phyloP scores from a whole-genome alignment of 2,329 filamentous ascomycete species.

The Alternaria sp. region DNA sequence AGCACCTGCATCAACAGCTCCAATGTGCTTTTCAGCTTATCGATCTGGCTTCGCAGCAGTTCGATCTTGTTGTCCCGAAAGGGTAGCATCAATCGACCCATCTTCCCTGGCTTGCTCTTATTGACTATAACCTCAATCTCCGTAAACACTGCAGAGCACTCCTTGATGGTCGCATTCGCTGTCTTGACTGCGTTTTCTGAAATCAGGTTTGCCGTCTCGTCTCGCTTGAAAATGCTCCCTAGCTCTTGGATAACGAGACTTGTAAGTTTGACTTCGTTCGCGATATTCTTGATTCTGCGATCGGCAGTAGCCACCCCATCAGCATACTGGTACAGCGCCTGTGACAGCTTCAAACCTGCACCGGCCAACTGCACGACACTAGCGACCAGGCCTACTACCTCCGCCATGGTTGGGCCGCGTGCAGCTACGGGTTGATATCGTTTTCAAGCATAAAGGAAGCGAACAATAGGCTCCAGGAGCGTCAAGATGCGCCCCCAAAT shows the following conservation, averaged over 20 bases:
- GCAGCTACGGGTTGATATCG: neutral
- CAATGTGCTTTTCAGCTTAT: slow-evolving; percentile 44
- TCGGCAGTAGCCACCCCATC: slow-evolving; percentile 44
- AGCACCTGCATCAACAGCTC: slow-evolving; percentile 43
- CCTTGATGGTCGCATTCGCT: slow-evolving; percentile 40
- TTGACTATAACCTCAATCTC: slow-evolving; percentile 38
- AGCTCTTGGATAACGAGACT: slow-evolving; percentile 43
- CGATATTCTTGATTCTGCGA: slow-evolving; percentile 39
- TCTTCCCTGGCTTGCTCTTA: slow-evolving; percentile 38
- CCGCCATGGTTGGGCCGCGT: slow-evolving; percentile 31
- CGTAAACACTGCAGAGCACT: slow-evolving; percentile 39
- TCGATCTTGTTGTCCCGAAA: slow-evolving; percentile 47
- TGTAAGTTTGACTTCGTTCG: slow-evolving; percentile 42
- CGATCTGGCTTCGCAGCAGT: slow-evolving; percentile 39
- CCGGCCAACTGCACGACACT: slow-evolving; percentile 46
- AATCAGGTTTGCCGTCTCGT: slow-evolving; percentile 35
- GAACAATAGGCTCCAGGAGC: too few relatives aligned
- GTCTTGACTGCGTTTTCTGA: slow-evolving; percentile 38
- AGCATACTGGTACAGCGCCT: slow-evolving; percentile 44
- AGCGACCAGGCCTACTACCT: slow-evolving; percentile 37
- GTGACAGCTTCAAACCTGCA: slow-evolving; percentile 41
- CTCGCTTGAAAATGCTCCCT: slow-evolving; percentile 36
- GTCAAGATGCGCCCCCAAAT: neutral
- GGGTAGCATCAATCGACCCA: slow-evolving; percentile 39
- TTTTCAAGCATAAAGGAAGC: neutral